Evolutionary conservation across 257 asterid species (phyloP), one percentile per base, ranked within the genome.

Genomic region (Prunella vulgaris): DNA sequence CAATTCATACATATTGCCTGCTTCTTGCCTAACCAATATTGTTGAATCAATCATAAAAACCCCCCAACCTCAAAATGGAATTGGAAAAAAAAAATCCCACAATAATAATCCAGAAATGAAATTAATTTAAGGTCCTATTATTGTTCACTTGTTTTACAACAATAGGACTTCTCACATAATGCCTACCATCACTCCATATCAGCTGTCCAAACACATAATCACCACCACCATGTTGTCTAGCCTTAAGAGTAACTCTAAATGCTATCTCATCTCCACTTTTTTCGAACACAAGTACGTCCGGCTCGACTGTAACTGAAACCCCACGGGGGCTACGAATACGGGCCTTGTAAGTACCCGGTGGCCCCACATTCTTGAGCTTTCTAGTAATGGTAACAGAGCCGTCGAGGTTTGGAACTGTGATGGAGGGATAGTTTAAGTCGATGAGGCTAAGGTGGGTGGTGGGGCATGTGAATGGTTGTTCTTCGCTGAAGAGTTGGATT

Each of bases 181-280:
- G 98, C 60, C 76, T 84, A 44, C 91, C 87, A 83, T 93, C 96
- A 42, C 88, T 85, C 98, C 98, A 90, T 56, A 22, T 83, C 83
- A 92, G 72, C 80, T 81, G 80, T 0, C 97, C 96, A 77, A 92
- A 89, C 28, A 82, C 92, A 79, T 87, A 89, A 20, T 85, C 80
- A 51, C 33, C 48, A 24, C 63, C 84, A n/a, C 60, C 75, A 12
- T 30, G 6, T 15, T 64, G 69, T 63, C 28, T 83, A 27, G 72
- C 78, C 71, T 76, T 67, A 38, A 90, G 20, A 20, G 70, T 88
- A 5, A 90, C 76, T 56, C 56, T 74, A 63, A 88, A 91, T 1
- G 53, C 30, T 64, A 84, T 87, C 72, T 85, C 96, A 74, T 88
- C 87, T 8, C 95, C 95, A 77, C 58, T 61, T 51, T 15, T 28